A percentile compares a stretch with the other conserved stretches of the same genome.
Conservation (phyloP, 2,329 filamentous ascomycete genomes). For the Leptographium lundbergii region DNA sequence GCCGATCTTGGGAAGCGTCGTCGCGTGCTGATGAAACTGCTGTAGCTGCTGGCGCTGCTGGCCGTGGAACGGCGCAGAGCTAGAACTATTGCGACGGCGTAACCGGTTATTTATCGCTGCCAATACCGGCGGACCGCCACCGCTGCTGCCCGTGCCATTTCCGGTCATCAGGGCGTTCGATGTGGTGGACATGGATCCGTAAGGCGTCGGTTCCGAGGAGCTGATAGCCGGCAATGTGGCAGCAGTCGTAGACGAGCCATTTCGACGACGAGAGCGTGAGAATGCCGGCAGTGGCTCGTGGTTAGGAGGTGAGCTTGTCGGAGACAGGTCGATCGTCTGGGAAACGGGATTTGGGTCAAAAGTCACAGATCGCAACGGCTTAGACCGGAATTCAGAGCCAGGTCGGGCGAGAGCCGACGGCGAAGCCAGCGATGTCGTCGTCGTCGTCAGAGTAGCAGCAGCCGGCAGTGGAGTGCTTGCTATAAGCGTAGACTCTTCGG, state of each 20-base stretch:
- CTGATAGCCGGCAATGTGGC: constrained; percentile 21
- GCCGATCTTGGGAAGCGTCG: constrained; percentile 58
- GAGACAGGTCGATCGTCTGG: constrained; percentile 41
- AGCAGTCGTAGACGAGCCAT: constrained; percentile 16
- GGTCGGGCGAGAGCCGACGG: constrained; percentile 10
- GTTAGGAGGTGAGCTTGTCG: constrained; percentile 3
- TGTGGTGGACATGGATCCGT: constrained; percentile 14
- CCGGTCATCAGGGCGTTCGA: background rate
- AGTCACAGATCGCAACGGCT: constrained; percentile 53
- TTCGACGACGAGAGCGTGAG: constrained; percentile 11
- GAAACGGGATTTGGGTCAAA: constrained; percentile 60
- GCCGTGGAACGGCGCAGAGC: constrained; percentile 20
- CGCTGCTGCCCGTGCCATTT: constrained; percentile 28
- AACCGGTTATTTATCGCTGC: constrained; percentile 79
- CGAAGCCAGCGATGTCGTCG: background rate
- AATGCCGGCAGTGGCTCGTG: constrained; percentile 20
- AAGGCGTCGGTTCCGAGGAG: constrained; percentile 10
- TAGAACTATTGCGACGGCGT: constrained; percentile 73
- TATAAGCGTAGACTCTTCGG: background rate
- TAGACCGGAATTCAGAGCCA: constrained; percentile 23
- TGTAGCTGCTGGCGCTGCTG: background rate
- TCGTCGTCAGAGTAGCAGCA: background rate
- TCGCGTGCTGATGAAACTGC: background rate
- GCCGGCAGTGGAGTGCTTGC: background rate
- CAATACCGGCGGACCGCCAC: constrained; percentile 44